Conservation (phyloP, 371 early-diverging fungal species). For the Actinomortierella ambigua region DNA sequence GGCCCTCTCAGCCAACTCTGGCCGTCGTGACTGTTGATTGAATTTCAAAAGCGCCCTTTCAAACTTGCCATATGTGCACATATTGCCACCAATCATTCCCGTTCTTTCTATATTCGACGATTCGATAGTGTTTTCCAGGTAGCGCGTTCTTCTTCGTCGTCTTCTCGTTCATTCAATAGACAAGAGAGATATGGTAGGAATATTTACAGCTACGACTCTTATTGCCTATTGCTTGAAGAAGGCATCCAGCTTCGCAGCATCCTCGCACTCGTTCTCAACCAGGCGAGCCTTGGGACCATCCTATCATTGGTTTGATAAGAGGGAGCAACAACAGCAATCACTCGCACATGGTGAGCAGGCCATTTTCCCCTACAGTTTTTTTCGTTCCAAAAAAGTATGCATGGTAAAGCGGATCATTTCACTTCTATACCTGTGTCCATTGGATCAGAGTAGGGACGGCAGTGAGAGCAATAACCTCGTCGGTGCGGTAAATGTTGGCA, state of each 20-base stretch:
- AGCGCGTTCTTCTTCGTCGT: too few relatives aligned
- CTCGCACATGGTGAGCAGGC: not conserved
- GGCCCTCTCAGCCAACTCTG: too few relatives aligned
- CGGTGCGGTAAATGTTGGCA: slow-evolving; percentile 52
- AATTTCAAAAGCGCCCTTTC: too few relatives aligned
- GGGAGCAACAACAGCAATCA: slow-evolving; percentile 2
- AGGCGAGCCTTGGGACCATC: slow-evolving; percentile 50
- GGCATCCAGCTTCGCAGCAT: slow-evolving; percentile 46
- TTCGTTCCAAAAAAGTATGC: slow-evolving; percentile 6
- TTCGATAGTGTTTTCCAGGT: too few relatives aligned
- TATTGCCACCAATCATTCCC: too few relatives aligned
- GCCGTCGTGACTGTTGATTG: too few relatives aligned
- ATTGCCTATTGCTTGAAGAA: slow-evolving; percentile 41
- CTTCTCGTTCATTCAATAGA: too few relatives aligned
- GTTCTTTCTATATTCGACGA: too few relatives aligned
- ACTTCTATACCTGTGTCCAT: slow-evolving; percentile 54
- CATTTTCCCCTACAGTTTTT: not conserved
- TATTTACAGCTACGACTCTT: too few relatives aligned
- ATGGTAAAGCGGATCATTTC: too few relatives aligned
- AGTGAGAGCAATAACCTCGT: slow-evolving; percentile 45
- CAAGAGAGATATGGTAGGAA: not conserved
- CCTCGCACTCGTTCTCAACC: slow-evolving; percentile 58
- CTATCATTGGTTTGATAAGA: slow-evolving; percentile 32
- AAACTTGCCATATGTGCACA: too few relatives aligned
- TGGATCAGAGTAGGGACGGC: slow-evolving; percentile 63